Percentiles rank a stretch among this genome's conserved stretches.
These are phyloP conservation scores for Neocallimastix lanati DNA, from an alignment of 192 early-diverging fungal species.

Conservation along the genomic window DNA sequence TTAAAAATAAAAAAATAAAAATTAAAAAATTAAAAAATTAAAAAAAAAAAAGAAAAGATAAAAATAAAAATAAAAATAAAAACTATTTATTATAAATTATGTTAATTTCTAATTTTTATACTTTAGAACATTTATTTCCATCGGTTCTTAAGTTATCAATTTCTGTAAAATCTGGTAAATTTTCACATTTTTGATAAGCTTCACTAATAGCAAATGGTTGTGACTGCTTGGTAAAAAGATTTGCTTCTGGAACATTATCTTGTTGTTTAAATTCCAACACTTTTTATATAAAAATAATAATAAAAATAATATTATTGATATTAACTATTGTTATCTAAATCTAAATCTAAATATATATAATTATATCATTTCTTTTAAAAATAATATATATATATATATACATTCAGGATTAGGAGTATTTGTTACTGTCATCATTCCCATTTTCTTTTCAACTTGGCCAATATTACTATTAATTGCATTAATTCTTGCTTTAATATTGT, in stretches of 20 bases:
- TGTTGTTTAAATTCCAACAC: not conserved
- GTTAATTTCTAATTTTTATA: no score
- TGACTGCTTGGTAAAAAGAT: not conserved
- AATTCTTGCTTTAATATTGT: not conserved
- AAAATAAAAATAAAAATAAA: no score
- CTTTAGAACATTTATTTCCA: not conserved
- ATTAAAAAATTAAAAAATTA: no score
- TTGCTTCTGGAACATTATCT: not conserved
- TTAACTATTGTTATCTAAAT: no score
- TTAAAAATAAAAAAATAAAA: no score
- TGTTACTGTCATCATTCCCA: not conserved
- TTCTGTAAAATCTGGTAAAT: not conserved
- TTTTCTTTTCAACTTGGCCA: not conserved
- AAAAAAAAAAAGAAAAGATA: no score
- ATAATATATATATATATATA: no score
- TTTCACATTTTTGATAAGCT: not conserved
- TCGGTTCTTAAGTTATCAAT: not conserved
- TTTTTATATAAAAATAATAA: not conserved
- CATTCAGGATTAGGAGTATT: not conserved
- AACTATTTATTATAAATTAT: no score
- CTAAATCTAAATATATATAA: no score
- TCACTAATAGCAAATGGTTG: not conserved
- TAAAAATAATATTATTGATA: no score
- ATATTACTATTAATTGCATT: not conserved
- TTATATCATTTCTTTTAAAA: no score